Percentiles rank a stretch among this genome's conserved stretches.
Evolutionary conservation across 129 eudicot genomes (phyloP).

Genomic region (Pseudognaphalium luteoalbum): DNA sequence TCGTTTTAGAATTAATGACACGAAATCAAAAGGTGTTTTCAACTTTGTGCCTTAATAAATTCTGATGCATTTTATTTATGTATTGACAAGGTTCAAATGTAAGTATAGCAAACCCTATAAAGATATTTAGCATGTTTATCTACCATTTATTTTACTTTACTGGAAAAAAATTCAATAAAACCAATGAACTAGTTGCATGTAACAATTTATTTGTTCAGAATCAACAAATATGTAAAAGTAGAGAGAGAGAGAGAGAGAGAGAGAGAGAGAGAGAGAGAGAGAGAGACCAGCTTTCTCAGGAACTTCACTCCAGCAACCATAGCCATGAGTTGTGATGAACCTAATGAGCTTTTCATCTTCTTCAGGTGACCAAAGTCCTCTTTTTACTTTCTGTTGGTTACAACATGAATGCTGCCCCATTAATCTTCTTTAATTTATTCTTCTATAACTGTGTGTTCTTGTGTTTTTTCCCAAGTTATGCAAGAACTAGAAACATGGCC

Average conservation of each 20-base stretch:
- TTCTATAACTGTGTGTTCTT: conserved; percentile 7
- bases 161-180: too few species aligned
- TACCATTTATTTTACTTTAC: too few species aligned
- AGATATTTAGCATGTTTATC: too few species aligned
- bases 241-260: conserved; percentile 25
- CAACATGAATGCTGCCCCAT: conserved; percentile 99
- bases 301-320: conserved; percentile 99
- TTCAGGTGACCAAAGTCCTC: conserved; percentile 96
- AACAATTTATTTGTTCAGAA: too few species aligned
- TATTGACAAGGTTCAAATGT: too few species aligned
- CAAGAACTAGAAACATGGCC: conserved; percentile 30
- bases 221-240: too few species aligned
- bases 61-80: too few species aligned
- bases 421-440: not conserved
- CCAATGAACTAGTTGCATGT: too few species aligned
- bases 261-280: conserved; percentile 12
- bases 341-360: conserved; percentile 80
- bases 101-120: too few species aligned
- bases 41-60: too few species aligned
- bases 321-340: conserved; percentile 86
- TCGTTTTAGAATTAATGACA: too few species aligned
- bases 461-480: conserved; percentile 29
- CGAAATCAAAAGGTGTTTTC: too few species aligned
- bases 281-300: conserved; percentile 92
- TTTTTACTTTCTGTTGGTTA: conserved; percentile 92